Evolutionary conservation across 2,329 filamentous ascomycete genomes (phyloP).

Genomic region (Gliomastix tumulicola): DNA sequence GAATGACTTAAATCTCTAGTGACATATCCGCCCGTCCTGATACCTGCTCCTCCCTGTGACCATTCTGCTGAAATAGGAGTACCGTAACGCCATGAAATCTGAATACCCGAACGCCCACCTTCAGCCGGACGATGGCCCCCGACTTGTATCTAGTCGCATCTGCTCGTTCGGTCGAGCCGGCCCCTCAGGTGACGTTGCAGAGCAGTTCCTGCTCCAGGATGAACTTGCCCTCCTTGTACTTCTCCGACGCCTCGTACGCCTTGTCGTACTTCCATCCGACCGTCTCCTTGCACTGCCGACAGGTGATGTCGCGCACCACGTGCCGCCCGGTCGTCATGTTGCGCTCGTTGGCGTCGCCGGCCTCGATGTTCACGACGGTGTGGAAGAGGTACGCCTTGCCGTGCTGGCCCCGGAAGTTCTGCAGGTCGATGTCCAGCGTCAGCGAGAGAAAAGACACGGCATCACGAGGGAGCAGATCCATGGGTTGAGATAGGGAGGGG

Average conservation of each 20-base stretch:
- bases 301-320: constrained; percentile 87
- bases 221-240: constrained; percentile 98
- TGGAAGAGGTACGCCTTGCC: constrained; percentile 98
- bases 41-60: no score
- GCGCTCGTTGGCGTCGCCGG: constrained; percentile 80
- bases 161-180: no score
- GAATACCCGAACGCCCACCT: no score
- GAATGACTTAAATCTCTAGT: no score
- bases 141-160: no score
- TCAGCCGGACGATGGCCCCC: no score
- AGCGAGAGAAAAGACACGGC: not conserved
- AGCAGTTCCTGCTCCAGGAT: constrained; percentile 91
- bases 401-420: constrained; percentile 98
- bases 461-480: not conserved
- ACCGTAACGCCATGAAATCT: no score
- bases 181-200: constrained; percentile 63
- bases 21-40: no score
- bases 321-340: constrained; percentile 98
- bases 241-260: constrained; percentile 84
- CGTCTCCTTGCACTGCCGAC: constrained; percentile 82
- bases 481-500: not conserved
- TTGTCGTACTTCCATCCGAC: constrained; percentile 99
- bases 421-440: not conserved
- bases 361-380: constrained; percentile 82
- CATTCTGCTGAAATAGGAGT: no score